phyloP scores from a whole-genome alignment of 495 filamentous ascomycete species.

The Penicillium subrubescens region DNA sequence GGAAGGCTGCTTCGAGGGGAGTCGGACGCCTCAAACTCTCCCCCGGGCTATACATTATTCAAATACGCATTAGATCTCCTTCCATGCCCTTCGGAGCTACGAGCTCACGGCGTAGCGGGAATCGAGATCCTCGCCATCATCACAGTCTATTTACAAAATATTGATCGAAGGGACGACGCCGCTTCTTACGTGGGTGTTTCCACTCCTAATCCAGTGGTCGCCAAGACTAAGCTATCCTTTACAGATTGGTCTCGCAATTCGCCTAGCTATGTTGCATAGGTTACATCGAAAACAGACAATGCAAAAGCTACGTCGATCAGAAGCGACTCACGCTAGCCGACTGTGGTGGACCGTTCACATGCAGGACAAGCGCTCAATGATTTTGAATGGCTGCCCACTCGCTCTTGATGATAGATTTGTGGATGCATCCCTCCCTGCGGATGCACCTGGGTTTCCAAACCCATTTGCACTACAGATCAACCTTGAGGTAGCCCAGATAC shows the following conservation, averaged over 20 bases:
- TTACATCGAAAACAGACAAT: constrained; percentile 5
- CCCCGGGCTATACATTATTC: background rate
- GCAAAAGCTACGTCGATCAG: constrained; percentile 8
- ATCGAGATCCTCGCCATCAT: constrained; percentile 11
- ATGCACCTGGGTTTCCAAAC: constrained; percentile 11
- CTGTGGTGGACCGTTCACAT: constrained; percentile 15
- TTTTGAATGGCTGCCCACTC: constrained; percentile 1
- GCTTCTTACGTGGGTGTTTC: constrained; percentile 4
- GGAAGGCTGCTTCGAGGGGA: constrained; percentile 11
- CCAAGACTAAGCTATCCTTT: background rate
- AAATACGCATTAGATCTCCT: background rate
- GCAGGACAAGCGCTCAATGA: constrained; percentile 9
- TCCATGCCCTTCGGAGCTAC: background rate
- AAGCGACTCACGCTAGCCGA: constrained; percentile 2
- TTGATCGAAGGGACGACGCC: constrained; percentile 8
- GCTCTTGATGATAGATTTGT: constrained; percentile 4
- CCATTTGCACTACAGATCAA: constrained; percentile 9
- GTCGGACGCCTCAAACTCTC: background rate
- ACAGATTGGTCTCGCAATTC: constrained; percentile 6
- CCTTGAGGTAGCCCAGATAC: constrained; percentile 11
- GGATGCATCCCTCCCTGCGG: background rate
- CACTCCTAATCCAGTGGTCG: no score
- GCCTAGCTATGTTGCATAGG: constrained; percentile 5
- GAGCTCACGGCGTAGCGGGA: constrained; percentile 2
- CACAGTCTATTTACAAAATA: constrained; percentile 10